These are phyloP conservation scores for Zygosaccharomyces rouxii DNA, from an alignment of 805 yeast species.

Conservation along the genomic window DNA sequence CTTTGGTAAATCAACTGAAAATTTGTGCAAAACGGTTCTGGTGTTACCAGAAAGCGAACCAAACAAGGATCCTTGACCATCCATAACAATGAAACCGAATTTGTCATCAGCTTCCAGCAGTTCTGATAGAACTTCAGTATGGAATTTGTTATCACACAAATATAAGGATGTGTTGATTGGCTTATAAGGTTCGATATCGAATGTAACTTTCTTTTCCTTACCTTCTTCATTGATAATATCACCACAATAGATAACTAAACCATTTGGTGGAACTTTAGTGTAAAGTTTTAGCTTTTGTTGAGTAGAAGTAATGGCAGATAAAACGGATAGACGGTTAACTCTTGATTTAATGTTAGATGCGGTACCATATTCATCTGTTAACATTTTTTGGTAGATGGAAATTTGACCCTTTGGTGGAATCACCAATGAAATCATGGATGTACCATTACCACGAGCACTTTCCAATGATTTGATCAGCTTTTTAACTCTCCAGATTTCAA, in stretches of 20 bases:
- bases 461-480: slow-evolving; percentile 85
- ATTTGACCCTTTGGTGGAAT: slow-evolving; percentile 96
- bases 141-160: slow-evolving; percentile 96
- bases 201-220: slow-evolving; percentile 92
- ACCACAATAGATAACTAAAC: slow-evolving; percentile 96
- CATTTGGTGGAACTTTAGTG: slow-evolving; percentile 87
- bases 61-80: slow-evolving; percentile 96
- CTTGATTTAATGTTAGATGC: slow-evolving; percentile 97
- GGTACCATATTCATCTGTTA: slow-evolving; percentile 98
- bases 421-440: slow-evolving; percentile 95
- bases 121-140: slow-evolving; percentile 94
- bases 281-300: slow-evolving; percentile 93
- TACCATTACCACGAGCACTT: slow-evolving; percentile 95
- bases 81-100: slow-evolving; percentile 98
- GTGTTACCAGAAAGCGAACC: slow-evolving; percentile 96
- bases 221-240: slow-evolving; percentile 97
- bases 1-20: slow-evolving; percentile 95
- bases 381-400: slow-evolving; percentile 79
- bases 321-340: slow-evolving; percentile 90
- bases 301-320: slow-evolving; percentile 96
- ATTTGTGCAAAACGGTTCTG: slow-evolving; percentile 92
- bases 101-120: slow-evolving; percentile 87
- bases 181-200: slow-evolving; percentile 98
- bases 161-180: slow-evolving; percentile 97
- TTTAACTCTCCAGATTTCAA: slow-evolving; percentile 98